Percentiles rank a stretch among this genome's conserved stretches.
phyloP scores from a whole-genome alignment of 768 basidiomycete genomes.

The Leccinum rimulosum region DNA sequence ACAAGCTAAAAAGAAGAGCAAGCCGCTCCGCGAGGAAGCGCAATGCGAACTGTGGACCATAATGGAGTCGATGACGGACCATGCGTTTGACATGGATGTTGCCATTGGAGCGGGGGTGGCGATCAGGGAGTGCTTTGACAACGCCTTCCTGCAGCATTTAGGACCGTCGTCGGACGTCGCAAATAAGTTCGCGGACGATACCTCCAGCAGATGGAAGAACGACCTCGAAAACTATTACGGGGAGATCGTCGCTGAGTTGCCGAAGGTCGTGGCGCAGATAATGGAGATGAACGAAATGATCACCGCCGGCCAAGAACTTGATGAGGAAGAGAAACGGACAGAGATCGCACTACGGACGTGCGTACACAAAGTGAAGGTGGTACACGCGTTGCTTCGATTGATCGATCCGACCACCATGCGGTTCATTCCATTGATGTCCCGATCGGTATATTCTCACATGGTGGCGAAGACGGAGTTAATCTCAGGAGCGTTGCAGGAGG shows the following conservation, averaged over 20 bases:
- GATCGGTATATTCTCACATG: not conserved
- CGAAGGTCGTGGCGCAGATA: not conserved
- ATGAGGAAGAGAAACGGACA: not conserved
- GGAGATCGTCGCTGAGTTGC: not conserved
- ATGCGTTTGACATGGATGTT: too few species aligned
- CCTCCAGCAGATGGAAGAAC: not conserved
- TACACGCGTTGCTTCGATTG: not conserved
- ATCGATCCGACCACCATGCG: too few species aligned
- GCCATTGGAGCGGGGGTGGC: not conserved
- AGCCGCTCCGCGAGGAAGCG: too few species aligned
- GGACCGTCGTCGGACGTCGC: not conserved
- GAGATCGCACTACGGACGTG: not conserved
- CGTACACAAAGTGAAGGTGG: not conserved
- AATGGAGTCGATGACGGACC: too few species aligned
- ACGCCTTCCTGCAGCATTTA: not conserved
- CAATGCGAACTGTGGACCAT: too few species aligned
- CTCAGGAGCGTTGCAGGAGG: not conserved
- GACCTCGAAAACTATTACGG: not conserved
- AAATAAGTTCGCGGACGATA: not conserved
- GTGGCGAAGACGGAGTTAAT: not conserved
- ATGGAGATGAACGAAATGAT: not conserved
- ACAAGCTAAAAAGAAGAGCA: too few species aligned
- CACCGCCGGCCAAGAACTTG: not conserved
- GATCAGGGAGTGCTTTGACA: not conserved
- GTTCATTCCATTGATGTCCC: not conserved